Percentiles rank a stretch among this genome's conserved stretches.
Conservation (phyloP, 345 rosid genomes). For the Eucalyptus pumila region DNA sequence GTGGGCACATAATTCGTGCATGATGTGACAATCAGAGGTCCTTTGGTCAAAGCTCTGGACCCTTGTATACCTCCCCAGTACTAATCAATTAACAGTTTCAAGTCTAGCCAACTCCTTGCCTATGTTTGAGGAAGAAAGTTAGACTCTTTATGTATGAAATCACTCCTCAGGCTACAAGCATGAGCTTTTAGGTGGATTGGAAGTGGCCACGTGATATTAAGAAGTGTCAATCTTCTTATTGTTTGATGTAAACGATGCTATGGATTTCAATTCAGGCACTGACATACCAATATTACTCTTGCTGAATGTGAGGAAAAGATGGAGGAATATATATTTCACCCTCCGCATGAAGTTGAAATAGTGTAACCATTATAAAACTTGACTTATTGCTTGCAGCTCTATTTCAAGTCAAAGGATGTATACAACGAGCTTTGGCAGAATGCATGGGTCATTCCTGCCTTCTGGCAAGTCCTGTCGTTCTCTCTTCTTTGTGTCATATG, state of each 20-base stretch:
- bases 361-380: neutral
- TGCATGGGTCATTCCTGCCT: constrained; percentile 92
- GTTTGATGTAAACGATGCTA: neutral
- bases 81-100: neutral
- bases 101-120: neutral
- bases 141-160: neutral
- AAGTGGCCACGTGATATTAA: neutral
- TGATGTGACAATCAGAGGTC: neutral
- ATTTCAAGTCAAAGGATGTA: constrained; percentile 80
- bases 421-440: constrained; percentile 93
- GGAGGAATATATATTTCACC: neutral
- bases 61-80: neutral
- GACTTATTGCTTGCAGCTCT: constrained; percentile 45
- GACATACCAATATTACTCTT: neutral
- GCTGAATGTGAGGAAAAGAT: neutral
- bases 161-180: neutral
- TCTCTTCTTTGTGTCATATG: constrained; percentile 76
- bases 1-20: neutral
- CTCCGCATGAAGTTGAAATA: neutral
- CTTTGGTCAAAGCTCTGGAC: neutral
- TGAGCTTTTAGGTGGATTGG: neutral
- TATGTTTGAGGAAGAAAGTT: neutral
- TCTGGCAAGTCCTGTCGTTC: constrained; percentile 89
- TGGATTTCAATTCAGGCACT: neutral
- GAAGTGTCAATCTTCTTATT: neutral